Evolutionary conservation across 2,329 filamentous ascomycete genomes (phyloP).

Genomic region (Gaeumannomyces sp.): DNA sequence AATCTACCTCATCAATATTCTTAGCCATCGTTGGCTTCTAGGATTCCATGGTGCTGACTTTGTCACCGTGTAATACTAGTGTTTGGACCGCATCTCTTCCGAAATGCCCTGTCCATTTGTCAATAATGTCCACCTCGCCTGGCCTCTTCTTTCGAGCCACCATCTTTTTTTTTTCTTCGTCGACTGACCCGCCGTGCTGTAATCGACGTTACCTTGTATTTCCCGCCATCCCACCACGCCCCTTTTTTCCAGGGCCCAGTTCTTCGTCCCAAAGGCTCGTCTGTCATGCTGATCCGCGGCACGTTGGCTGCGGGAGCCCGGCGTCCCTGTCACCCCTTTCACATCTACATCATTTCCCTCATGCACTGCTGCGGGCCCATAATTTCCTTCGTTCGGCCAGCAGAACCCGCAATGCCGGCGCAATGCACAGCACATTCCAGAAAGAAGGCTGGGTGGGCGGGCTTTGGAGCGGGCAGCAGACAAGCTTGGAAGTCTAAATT

Average conservation of each 20-base stretch:
- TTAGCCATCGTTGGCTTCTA: background rate
- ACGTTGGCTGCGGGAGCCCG: background rate
- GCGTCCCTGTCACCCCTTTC: background rate
- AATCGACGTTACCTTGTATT: too few species aligned
- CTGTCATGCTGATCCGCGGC: background rate
- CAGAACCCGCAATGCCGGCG: background rate
- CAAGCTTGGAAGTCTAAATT: background rate
- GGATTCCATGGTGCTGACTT: background rate
- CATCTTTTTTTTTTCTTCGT: background rate
- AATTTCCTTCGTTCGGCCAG: background rate
- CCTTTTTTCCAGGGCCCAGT: background rate
- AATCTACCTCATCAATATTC: background rate
- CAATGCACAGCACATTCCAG: background rate
- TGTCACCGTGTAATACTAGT: background rate
- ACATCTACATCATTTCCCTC: slow-evolving; percentile 1
- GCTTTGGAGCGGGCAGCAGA: background rate
- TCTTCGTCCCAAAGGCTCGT: background rate
- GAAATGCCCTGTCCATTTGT: background rate
- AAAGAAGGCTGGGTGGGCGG: background rate
- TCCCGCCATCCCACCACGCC: too few species aligned
- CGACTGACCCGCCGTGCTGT: background rate
- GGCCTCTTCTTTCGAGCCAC: background rate
- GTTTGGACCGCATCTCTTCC: background rate
- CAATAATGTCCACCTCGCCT: background rate
- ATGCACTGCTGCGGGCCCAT: background rate